Evolutionary conservation across 1,284 basidiomycete genomes (phyloP).

Genomic region (Ganoderma multipileum): DNA sequence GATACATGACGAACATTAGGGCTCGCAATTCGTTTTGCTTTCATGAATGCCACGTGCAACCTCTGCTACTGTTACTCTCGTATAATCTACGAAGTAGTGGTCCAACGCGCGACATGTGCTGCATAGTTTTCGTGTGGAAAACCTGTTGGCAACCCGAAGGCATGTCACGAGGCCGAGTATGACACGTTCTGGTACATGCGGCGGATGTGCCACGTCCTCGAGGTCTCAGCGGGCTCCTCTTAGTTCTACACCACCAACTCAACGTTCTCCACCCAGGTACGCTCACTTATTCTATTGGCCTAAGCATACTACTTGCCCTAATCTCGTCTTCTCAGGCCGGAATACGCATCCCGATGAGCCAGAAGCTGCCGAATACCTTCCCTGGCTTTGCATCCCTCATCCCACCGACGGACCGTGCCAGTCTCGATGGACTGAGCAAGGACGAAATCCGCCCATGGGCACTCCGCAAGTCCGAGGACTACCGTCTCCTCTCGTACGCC

Average conservation of each 20-base stretch:
- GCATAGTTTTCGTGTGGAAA: background rate
- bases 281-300: background rate
- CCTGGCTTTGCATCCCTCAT: background rate
- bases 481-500: background rate
- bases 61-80: background rate
- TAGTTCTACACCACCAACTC: background rate
- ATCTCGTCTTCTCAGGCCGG: no score
- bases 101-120: background rate
- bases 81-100: background rate
- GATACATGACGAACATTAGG: background rate
- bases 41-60: background rate
- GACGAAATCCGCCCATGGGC: conserved; percentile 3
- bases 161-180: background rate
- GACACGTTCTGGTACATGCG: background rate
- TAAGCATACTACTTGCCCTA: no score
- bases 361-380: background rate
- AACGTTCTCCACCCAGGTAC: background rate
- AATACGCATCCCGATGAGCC: no score
- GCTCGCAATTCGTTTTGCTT: background rate
- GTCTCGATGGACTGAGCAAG: background rate
- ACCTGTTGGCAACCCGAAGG: background rate
- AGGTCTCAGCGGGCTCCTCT: background rate
- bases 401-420: background rate
- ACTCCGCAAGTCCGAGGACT: background rate
- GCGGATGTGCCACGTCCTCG: background rate